Evolutionary conservation across 257 asterid species (phyloP), one percentile per base, ranked within the genome.

Genomic region (Capsicum chinense): DNA sequence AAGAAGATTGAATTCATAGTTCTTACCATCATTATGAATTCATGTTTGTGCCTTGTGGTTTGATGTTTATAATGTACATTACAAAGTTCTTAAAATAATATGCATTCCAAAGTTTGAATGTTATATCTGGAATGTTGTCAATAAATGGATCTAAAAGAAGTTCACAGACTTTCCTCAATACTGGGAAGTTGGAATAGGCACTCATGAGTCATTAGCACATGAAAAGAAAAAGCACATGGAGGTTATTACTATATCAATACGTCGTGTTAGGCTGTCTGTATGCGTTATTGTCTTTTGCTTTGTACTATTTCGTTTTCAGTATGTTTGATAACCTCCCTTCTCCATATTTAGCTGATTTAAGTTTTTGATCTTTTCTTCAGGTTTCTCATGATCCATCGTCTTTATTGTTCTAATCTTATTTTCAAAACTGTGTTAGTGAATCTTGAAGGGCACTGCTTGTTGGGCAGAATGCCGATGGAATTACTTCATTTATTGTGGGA

Each of bases 401-500:
- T 83, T 66, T 83, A 39, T 71, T 85, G 62, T 82, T 85, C 88
- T 76, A 73, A 82, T 81, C 35, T 79, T 47, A 58, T 83, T 88
- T 79, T 48, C 85, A 82, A 83, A 52, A 19, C 80, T 81, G 76
- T 89, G 84, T 81, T 87, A 97, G 99, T 90, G 85, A 89, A 93
- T 90, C 89, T 48, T 83, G 95, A 90, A 86, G 97, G 95, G 74
- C 90, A 87, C 88, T 95, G 99, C 90, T 91, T 95, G 81, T 78
- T 93, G 88, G 98, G 99, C 69, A 94, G 90, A 90, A 91, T 97
- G 85, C 96, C 98, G 15, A 88, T 97, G 98, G 99, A 95, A 84
- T 74, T 91, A 67, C 93, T 93, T 82, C 93, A 90, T 84, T 85
- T 95, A 54, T 93, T 95, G 16, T 95, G 97, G 98, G 98, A 92